phyloP scores from a whole-genome alignment of 768 basidiomycete genomes.

The Amyloporia xantha region DNA sequence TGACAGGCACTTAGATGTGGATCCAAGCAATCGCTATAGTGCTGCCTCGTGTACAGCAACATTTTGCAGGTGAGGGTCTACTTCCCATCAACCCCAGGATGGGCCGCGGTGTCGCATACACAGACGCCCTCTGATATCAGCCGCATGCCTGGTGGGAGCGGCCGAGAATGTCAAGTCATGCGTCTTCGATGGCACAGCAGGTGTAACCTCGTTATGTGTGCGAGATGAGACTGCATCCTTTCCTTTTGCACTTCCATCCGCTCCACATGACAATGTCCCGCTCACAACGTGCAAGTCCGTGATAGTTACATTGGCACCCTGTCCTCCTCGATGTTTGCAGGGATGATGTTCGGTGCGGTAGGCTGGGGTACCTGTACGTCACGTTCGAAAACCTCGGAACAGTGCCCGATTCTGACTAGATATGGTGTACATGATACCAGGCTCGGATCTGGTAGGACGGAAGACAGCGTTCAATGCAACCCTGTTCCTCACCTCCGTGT shows the following conservation, averaged over 20 bases:
- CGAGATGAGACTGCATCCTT: neutral
- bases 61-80: conserved; percentile 60
- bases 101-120: no score
- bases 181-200: no score
- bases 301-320: conserved; percentile 74
- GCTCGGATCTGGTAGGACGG: conserved; percentile 86
- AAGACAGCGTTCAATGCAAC: conserved; percentile 90
- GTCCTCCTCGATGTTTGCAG: conserved; percentile 85
- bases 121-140: no score
- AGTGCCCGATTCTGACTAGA: no score
- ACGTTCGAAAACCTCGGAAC: no score
- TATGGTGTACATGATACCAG: conserved; percentile 22
- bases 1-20: conserved; percentile 72
- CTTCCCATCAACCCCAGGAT: conserved; percentile 1
- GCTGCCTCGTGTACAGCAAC: conserved; percentile 91
- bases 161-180: no score
- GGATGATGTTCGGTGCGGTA: conserved; percentile 96
- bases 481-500: conserved; percentile 82
- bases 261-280: neutral
- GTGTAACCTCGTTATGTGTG: neutral
- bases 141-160: no score
- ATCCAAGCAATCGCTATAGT: conserved; percentile 88
- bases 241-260: neutral
- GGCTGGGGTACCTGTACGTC: conserved; percentile 85
- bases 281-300: conserved; percentile 38